Evolutionary conservation across 2,329 filamentous ascomycete genomes (phyloP), one percentile per base, ranked within the genome.

Genomic region (Xylaria multiplex): DNA sequence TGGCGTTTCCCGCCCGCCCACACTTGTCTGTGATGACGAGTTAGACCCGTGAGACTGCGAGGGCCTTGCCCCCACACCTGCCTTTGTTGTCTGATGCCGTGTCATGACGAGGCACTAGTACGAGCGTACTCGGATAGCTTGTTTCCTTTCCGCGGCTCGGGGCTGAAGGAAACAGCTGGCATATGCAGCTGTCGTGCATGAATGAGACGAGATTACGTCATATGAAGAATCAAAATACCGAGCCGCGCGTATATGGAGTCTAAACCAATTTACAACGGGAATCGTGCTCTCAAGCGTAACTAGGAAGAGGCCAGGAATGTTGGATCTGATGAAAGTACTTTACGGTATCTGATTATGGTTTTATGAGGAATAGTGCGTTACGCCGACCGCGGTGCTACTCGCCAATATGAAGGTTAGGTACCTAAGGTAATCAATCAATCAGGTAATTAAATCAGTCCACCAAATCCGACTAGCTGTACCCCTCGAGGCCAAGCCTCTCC

Each of bases 1-100:
- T 2, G 61, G 64, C 42, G 59, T 69, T 37, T 42, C 64, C 27
- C 35, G 57, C 40, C 64, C 60, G 40, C 55, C 53, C 32, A n/a
- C 54, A 35, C 59, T 58, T 9, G 53, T 57, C 11, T 49, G 61
- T n/a, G 45, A 53, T 14, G 62, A 65, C 37, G 57, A 50, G 27
- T 49, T 40, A 49, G 58, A 54, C 16, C 27, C 43, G 5, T 63
- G 59, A 7, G 42, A 37, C 24, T 9, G 54, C 30, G 40, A 49
- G 14, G 42, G 6, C 35, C 49, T n/a, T 11, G 32, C 13, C 32
- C 37, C 49, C 24, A 19, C 11, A 19, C 55, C 55, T 14, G 22
- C 50, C 13, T 35, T 43, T 4, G 48, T 32, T 11, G 24, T 48
- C 46, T 35, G 50, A 19, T 48, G 50, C 19, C 30, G 50, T 59